Evolutionary conservation across 2,329 filamentous ascomycete species (phyloP).

Genomic region (Fusarium luffae): DNA sequence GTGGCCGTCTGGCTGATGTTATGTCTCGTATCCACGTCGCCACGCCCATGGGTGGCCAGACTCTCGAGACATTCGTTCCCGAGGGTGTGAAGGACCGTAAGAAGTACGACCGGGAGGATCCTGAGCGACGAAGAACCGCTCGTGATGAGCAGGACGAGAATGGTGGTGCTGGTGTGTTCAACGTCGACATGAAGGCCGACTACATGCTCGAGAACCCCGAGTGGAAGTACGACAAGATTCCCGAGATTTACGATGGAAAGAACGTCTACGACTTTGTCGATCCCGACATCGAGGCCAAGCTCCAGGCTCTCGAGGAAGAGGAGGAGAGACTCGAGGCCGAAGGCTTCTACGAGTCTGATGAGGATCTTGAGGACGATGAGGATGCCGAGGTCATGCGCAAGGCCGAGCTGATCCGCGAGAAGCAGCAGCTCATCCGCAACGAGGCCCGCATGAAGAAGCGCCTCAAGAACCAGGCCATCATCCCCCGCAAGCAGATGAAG

Average conservation of each 20-base stretch:
- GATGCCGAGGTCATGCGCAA: slow-evolving; percentile 90
- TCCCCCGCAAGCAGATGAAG: slow-evolving; percentile 83
- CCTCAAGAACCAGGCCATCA: slow-evolving; percentile 95
- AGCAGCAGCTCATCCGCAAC: slow-evolving; percentile 91
- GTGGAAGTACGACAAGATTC: slow-evolving; percentile 97
- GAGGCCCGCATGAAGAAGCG: slow-evolving; percentile 95
- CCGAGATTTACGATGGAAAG: slow-evolving; percentile 93
- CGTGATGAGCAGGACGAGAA: slow-evolving; percentile 91
- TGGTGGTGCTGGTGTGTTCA: slow-evolving; percentile 95
- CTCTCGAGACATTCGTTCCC: slow-evolving; percentile 86
- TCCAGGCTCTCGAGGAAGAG: slow-evolving; percentile 91
- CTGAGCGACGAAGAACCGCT: slow-evolving; percentile 82
- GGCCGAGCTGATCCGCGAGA: slow-evolving; percentile 94
- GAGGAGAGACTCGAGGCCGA: slow-evolving; percentile 92
- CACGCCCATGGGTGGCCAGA: slow-evolving; percentile 84
- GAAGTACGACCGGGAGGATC: slow-evolving; percentile 92
- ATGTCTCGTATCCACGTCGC: slow-evolving; percentile 96
- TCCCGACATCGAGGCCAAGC: slow-evolving; percentile 93
- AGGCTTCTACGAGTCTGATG: slow-evolving; percentile 91
- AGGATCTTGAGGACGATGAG: slow-evolving; percentile 85
- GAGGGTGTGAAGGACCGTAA: slow-evolving; percentile 82
- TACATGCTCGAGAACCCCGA: slow-evolving; percentile 88
- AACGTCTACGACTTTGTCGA: slow-evolving; percentile 98
- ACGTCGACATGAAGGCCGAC: slow-evolving; percentile 88
- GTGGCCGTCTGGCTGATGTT: slow-evolving; percentile 87